Percentiles rank a stretch among this genome's conserved stretches.
phyloP scores from a whole-genome alignment of 1,139 yeast genomes.

The Yamadazyma kanchanaburiensis region DNA sequence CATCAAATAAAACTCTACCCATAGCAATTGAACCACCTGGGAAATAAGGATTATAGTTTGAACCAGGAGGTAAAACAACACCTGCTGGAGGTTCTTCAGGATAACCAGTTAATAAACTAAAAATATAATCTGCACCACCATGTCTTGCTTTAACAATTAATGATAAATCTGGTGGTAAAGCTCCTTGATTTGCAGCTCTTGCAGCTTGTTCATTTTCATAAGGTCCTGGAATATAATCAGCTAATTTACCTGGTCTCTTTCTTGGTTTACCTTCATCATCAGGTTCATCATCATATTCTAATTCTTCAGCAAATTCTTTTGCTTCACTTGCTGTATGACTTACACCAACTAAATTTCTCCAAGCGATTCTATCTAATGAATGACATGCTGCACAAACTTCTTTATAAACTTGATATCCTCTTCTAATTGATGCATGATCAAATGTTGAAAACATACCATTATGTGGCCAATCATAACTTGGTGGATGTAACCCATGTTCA shows the following conservation, averaged over 20 bases:
- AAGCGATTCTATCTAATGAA: conserved; percentile 93
- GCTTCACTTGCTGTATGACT: conserved; percentile 91
- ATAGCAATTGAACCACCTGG: conserved; percentile 99
- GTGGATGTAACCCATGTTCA: conserved; percentile 98
- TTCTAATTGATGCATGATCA: conserved; percentile 95
- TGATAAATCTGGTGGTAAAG: conserved; percentile 96
- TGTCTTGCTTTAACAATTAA: conserved; percentile 98
- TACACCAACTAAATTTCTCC: conserved; percentile 98
- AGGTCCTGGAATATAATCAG: conserved; percentile 94
- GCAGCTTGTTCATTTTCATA: conserved; percentile 98
- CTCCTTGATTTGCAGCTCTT: conserved; percentile 99
- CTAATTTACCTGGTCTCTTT: conserved; percentile 97
- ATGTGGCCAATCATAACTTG: conserved; percentile 92
- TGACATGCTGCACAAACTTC: conserved; percentile 99
- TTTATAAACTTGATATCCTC: conserved; percentile 98
- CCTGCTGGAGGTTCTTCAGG: conserved; percentile 99
- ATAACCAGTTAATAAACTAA: conserved; percentile 93
- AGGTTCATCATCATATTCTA: conserved; percentile 98
- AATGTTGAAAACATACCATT: conserved; percentile 88
- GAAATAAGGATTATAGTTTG: conserved; percentile 99
- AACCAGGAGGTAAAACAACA: conserved; percentile 84
- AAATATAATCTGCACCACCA: conserved; percentile 95
- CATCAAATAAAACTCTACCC: conserved; percentile 98
- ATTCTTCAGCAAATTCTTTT: conserved; percentile 91
- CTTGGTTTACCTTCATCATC: conserved; percentile 99